Conservation (phyloP, 371 early-diverging fungal genomes). For the Mortierella sp. region DNA sequence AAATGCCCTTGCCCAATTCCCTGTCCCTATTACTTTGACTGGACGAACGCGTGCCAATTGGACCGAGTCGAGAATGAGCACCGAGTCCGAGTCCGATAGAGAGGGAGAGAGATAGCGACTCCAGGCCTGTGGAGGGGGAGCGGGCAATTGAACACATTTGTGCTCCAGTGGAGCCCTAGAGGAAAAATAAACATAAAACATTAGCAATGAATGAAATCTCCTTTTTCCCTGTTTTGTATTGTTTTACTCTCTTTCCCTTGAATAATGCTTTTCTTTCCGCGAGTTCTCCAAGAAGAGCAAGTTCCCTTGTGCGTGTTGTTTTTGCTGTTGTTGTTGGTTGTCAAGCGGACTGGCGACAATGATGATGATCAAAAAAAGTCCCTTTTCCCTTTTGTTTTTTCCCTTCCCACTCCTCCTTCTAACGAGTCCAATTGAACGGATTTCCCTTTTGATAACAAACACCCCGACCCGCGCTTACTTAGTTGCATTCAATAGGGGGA, state of each 20-base stretch:
- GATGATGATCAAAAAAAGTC: conserved; percentile 5
- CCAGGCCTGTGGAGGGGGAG: too few relatives aligned
- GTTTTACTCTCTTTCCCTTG: too few relatives aligned
- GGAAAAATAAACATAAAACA: too few relatives aligned
- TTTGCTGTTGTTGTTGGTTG: not conserved
- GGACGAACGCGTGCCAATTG: too few relatives aligned
- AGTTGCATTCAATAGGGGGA: conserved; percentile 10
- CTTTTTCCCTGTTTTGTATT: not conserved
- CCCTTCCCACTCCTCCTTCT: conserved; percentile 11
- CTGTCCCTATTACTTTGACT: too few relatives aligned
- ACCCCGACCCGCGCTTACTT: conserved; percentile 16
- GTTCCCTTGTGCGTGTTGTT: not conserved
- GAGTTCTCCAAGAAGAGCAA: not conserved
- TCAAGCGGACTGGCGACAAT: not conserved
- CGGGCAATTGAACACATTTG: too few relatives aligned
- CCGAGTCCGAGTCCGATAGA: too few relatives aligned
- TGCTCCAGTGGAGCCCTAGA: too few relatives aligned
- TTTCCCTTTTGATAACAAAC: conserved; percentile 16
- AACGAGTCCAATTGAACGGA: conserved; percentile 12
- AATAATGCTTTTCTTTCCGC: not conserved
- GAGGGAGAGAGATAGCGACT: too few relatives aligned
- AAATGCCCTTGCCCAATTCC: too few relatives aligned
- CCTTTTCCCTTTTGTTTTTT: too few relatives aligned
- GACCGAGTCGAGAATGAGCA: too few relatives aligned
- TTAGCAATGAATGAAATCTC: not conserved